Conservation (phyloP, 805 yeast species). For the Saccharomyces jurei region DNA sequence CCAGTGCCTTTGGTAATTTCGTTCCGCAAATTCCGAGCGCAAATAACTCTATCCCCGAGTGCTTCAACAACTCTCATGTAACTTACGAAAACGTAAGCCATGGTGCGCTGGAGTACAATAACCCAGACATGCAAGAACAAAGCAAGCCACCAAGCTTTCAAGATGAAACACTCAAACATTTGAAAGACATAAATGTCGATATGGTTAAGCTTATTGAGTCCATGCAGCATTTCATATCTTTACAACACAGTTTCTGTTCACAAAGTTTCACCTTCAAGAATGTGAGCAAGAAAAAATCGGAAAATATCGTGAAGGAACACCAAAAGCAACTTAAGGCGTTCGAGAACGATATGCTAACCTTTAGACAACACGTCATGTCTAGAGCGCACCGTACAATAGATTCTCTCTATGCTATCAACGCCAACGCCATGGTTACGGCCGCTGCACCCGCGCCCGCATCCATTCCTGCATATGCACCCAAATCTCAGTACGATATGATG, state of each 20-base stretch:
- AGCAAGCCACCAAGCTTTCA: not conserved
- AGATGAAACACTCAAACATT: conserved; percentile 1
- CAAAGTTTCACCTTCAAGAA: not conserved
- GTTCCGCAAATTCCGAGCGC: not conserved
- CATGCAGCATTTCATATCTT: conserved; percentile 1
- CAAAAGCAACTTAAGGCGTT: not conserved
- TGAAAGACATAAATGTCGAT: conserved; percentile 6
- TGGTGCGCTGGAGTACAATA: not conserved
- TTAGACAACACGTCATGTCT: not conserved
- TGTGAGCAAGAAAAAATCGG: not conserved
- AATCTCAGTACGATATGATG: not conserved
- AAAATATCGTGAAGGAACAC: not conserved
- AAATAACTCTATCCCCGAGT: not conserved
- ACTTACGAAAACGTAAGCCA: not conserved
- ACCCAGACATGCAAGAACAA: not conserved
- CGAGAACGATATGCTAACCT: not conserved
- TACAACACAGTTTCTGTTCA: not conserved
- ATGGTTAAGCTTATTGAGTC: conserved; percentile 6
- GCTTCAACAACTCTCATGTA: not conserved
- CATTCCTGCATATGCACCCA: not conserved
- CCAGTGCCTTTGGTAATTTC: not conserved
- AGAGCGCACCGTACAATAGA: not conserved
- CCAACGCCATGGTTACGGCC: not conserved
- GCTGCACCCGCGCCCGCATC: not conserved
- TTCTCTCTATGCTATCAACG: not conserved